Evolutionary conservation across 2,329 filamentous ascomycete species (phyloP).

Genomic region (Phialocephala subalpina): DNA sequence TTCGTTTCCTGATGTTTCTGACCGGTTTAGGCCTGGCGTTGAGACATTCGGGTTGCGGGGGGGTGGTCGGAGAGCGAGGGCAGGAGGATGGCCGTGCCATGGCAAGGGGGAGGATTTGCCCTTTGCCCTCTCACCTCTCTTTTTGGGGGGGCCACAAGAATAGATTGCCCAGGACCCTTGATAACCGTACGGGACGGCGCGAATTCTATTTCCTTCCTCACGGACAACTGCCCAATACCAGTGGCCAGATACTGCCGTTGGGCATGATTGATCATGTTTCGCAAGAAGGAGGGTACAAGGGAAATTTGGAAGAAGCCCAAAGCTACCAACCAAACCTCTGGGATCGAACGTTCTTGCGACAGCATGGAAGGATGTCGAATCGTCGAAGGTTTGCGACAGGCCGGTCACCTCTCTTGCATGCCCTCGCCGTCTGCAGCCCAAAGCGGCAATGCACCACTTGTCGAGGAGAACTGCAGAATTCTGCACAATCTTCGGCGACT

Average conservation of each 20-base stretch:
- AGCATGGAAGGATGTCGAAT: background rate
- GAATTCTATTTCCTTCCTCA: conserved; percentile 17
- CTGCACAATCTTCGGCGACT: conserved; percentile 3
- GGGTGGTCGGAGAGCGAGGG: conserved; percentile 1
- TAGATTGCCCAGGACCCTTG: conserved; percentile 11
- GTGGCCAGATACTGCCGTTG: conserved; percentile 3
- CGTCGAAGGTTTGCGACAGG: conserved; percentile 11
- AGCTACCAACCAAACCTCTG: conserved; percentile 18
- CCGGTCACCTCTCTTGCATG: background rate
- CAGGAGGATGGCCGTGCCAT: background rate
- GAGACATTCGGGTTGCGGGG: background rate
- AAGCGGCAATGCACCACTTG: background rate
- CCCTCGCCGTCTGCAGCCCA: background rate
- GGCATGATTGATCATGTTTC: conserved; percentile 25
- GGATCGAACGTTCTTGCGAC: conserved; percentile 17
- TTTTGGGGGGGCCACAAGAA: conserved; percentile 19
- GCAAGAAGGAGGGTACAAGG: conserved; percentile 2
- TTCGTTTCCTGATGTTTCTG: conserved; percentile 6
- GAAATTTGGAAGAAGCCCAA: conserved; percentile 1
- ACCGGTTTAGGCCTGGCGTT: background rate
- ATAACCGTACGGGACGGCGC: conserved; percentile 25
- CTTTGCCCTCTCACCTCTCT: conserved; percentile 13
- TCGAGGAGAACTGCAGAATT: background rate
- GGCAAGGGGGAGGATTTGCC: background rate
- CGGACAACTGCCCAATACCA: conserved; percentile 6